Evolutionary conservation across 352 stramenopile species (phyloP).

Genomic region (Phytophthora pini): DNA sequence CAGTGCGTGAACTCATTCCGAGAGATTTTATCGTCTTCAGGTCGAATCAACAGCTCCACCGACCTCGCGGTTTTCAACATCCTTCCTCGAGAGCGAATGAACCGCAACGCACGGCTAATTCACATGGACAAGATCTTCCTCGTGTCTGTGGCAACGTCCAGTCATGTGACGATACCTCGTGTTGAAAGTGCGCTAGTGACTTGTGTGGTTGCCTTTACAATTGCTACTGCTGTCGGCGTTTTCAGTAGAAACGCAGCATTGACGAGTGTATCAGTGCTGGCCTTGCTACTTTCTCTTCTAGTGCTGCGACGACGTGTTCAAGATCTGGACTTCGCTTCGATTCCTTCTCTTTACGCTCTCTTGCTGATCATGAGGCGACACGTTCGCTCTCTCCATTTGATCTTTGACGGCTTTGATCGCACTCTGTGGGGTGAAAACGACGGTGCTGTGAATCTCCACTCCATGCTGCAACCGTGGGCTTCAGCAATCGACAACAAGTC

Average conservation of each 20-base stretch:
- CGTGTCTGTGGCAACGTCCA: conserved; percentile 64
- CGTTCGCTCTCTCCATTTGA: conserved; percentile 45
- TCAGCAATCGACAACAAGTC: conserved; percentile 7
- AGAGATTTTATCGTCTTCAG: conserved; percentile 44
- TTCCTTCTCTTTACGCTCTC: conserved; percentile 56
- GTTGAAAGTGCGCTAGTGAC: conserved; percentile 27
- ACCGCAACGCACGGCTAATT: conserved; percentile 47
- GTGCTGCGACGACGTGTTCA: conserved; percentile 23
- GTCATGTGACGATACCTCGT: conserved; percentile 33
- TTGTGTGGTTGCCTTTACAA: conserved; percentile 5
- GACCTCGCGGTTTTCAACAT: conserved; percentile 66
- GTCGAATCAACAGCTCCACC: conserved; percentile 45
- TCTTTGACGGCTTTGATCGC: conserved; percentile 70
- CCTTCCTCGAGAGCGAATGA: conserved; percentile 48
- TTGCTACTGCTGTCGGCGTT: conserved; percentile 14
- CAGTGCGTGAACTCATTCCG: conserved; percentile 26
- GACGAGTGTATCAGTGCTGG: background rate
- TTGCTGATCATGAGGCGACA: conserved; percentile 55
- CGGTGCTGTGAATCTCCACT: conserved; percentile 71
- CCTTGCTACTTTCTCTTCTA: background rate
- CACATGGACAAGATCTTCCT: conserved; percentile 69
- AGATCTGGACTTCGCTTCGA: conserved; percentile 58
- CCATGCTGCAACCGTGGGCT: conserved; percentile 52
- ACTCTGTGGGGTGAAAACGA: conserved; percentile 73
- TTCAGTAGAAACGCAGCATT: conserved; percentile 8